A percentile compares a stretch with the other conserved stretches of the same genome.
These are phyloP conservation scores for Scleromitrula shiraiana DNA, from an alignment of 2,329 filamentous ascomycete species.

Conservation along the genomic window DNA sequence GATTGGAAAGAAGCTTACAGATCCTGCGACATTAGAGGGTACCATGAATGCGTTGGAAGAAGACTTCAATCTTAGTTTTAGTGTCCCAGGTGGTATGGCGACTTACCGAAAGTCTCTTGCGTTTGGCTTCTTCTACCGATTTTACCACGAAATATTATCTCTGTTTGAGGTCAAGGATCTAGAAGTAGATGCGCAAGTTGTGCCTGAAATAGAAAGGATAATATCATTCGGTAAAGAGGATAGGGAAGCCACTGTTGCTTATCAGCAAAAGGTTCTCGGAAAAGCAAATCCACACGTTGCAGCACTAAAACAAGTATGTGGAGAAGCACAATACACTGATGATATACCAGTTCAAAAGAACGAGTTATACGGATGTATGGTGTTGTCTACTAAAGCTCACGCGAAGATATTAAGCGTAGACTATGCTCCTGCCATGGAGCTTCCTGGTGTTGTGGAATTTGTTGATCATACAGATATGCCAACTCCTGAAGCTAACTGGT, in stretches of 20 bases:
- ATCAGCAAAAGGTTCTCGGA: constrained; percentile 75
- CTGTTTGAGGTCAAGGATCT: constrained; percentile 43
- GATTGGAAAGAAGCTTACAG: constrained; percentile 68
- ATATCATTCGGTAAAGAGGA: constrained; percentile 79
- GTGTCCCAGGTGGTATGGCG: constrained; percentile 95
- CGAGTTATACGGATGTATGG: constrained; percentile 80
- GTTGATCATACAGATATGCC: constrained; percentile 80
- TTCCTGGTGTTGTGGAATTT: constrained; percentile 78
- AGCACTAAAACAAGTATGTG: constrained; percentile 86
- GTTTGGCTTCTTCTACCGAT: constrained; percentile 91
- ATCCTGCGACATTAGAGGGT: constrained; percentile 77
- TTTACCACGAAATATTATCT: constrained; percentile 81
- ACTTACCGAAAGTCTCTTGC: constrained; percentile 89
- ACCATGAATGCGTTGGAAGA: constrained; percentile 81
- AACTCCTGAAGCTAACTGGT: constrained; percentile 73
- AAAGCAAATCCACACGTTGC: constrained; percentile 83
- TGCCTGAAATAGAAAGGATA: constrained; percentile 76
- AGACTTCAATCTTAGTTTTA: constrained; percentile 83
- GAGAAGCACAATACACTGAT: constrained; percentile 93
- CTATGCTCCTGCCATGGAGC: constrained; percentile 64
- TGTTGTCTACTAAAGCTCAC: constrained; percentile 81
- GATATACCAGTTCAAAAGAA: constrained; percentile 84
- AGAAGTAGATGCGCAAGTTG: constrained; percentile 62
- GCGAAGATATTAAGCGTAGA: constrained; percentile 78
- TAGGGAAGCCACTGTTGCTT: constrained; percentile 63